Evolutionary conservation across 768 basidiomycete species (phyloP), one percentile per base, ranked within the genome.

Genomic region (Termitomyces sp.): DNA sequence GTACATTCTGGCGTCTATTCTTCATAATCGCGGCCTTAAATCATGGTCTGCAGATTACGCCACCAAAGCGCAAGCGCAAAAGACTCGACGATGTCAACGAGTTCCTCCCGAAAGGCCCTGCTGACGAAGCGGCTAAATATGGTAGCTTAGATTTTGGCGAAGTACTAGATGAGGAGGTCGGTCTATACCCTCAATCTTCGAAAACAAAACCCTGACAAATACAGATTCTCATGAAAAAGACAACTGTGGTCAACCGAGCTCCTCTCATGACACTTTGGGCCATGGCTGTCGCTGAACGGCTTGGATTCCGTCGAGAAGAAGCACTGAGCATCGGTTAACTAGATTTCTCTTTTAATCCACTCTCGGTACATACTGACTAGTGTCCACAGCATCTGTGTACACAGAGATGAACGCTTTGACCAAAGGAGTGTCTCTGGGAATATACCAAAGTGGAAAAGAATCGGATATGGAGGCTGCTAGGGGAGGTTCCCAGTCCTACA

Each of bases 251-350:
- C 47, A 98, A 98, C 71, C 86, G 96, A 24, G 95, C 96, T 1
- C 96, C 96, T 0, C 79, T 98, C 47, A 91, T 98, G 91, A 94
- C 88, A 57, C 93, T 90, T 2, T 98, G 96, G 96, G 86, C 93
- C 2, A 89, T 81, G 54, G 73, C 93, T 36, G 91, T 98, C 30
- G 89, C 92, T 4, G 91, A 93, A 65, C 80, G 86, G 41, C 78
- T 97, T 61, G 91, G 94, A 2, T 98, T 98, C 70, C 81, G 85
- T 53, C 78, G 88, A 59, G 87, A 92, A 66, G 96, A 98, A 73
- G 92, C 96, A 2, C 75, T 98, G 42, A 95, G 92, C 62, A 91
- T 98, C 57, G 94, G 95, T 89, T 33, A 36, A 48, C 9, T 18
- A 18, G 15, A 9, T 31, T 24, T 27, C n/a, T n/a, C 4, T n/a